phyloP scores from a whole-genome alignment of 1,284 basidiomycete species.

The Ustilago vetiveriae region DNA sequence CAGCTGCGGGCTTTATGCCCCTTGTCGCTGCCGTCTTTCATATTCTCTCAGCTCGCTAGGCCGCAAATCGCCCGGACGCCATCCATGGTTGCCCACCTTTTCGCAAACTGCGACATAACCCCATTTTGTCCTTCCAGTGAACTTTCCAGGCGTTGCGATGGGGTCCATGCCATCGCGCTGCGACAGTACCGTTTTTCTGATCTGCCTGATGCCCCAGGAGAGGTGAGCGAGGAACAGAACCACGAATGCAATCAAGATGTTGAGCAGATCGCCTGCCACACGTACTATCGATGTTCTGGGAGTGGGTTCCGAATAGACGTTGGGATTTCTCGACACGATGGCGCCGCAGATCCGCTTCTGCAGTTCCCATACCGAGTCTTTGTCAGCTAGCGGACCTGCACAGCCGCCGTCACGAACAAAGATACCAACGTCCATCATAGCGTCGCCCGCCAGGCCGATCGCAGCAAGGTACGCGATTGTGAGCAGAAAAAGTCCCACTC shows the following conservation, averaged over 20 bases:
- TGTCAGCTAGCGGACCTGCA: background rate
- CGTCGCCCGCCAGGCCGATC: constrained; percentile 1
- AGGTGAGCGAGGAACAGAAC: constrained; percentile 2
- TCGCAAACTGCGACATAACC: background rate
- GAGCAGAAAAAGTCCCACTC: background rate
- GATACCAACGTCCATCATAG: constrained; percentile 2
- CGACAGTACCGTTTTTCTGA: constrained; percentile 1
- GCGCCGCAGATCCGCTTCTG: background rate
- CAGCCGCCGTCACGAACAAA: constrained; percentile 4
- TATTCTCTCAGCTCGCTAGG: background rate
- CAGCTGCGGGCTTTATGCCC: too few relatives aligned
- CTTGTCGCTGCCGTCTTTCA: background rate
- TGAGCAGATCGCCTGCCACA: constrained; percentile 3
- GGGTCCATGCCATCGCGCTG: constrained; percentile 5
- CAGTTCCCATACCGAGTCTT: constrained; percentile 6
- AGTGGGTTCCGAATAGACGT: background rate
- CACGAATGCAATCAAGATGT: background rate
- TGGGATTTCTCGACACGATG: background rate
- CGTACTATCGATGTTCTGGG: background rate
- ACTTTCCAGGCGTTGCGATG: too few relatives aligned
- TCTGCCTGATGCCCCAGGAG: background rate
- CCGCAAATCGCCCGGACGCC: background rate
- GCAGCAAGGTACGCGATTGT: background rate
- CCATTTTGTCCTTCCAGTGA: background rate
- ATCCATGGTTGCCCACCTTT: constrained; percentile 1